Evolutionary conservation across 345 rosid genomes (phyloP), one percentile per base, ranked within the genome.

Genomic region (Toxicodendron radicans): DNA sequence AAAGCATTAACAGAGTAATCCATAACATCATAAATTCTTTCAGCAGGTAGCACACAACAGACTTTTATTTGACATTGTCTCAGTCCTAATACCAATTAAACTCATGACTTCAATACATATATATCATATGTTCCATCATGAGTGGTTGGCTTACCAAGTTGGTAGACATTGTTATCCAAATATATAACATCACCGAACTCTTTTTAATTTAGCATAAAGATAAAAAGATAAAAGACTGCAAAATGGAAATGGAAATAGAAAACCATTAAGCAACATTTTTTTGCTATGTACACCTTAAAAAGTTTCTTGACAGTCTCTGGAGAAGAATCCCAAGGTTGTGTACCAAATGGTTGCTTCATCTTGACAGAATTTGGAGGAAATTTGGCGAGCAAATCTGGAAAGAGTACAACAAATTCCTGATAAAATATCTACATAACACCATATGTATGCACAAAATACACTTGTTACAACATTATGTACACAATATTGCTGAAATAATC

Each of bases 321-420:
- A 81, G 93, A 88, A 73, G 93, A 91, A 83, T 80, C 87, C 99
- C 97, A 91, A 51, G 94, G 93, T 76, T 87, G 91, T 80, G 81
- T 78, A 54, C 86, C 81, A 75, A 93, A 88, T 32, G 99, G 99
- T 79, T 81, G 83, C 87, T 88, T 91, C 97, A 91, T 91, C 87
- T 82, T 78, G 60, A 95, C 93, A 56, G 89, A 88, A 78, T 68
- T 80, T 61, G 99, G 98, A 76, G 99, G 99, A 78, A 95, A 95
- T 80, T 90, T 90, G 4, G 93, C 81, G 82, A 93, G 79, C 70
- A 93, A 70, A 86, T 91, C 99, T 95, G 92, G 41, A 61, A 81
- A 84, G 84, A 81, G 27, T 41, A 78, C 58, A 81, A 49, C 20
- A 64, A 53, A 20, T 54, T 73, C 62, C 48, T 72, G 46, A 70